Base-by-base conservation (phyloP, 148 eudicot genomes). In the Rhododendron ferrugineum region DNA sequence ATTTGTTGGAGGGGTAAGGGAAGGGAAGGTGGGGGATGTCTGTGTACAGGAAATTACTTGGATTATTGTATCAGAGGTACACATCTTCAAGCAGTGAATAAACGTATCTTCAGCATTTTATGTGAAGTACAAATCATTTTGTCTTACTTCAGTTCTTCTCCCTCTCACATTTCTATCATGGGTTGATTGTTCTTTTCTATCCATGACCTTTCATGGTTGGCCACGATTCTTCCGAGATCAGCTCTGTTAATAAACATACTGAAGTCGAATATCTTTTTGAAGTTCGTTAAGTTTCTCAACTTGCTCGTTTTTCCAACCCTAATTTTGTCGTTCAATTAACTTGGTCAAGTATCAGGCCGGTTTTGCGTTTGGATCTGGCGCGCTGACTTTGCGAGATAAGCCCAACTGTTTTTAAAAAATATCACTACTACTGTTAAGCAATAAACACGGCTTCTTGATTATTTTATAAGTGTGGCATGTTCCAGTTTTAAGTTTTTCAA, bases 11-110 rank as follows among this genome's bases (percentile, higher is more conserved):
- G 16, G 52, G 37, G 32, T 52, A 70, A 47, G 75, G 68, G 72
- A 58, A 58, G 46, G 44, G 80, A 68, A 30, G 84, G 49, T n/a
- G 82, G 78, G 70, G 42, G 78, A 60, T 82, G 77, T 84, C 79
- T 81, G 76, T 89, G 91, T 91, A 91, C 79, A 92, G 92, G 85
- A 81, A 87, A 86, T 66, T 86, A 83, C 77, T 66, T 86, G 86
- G 52, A 85, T 86, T 92, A 32, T 88, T 86, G 88, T 79, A 85
- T 81, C 80, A 80, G 80, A 76, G 77, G 64, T 83, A 79, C 85
- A 85, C 73, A 77, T 85, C 78, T 28, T 50, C 32, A 46, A 37
- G 64, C 85, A 81, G 54, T 73, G 62, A 82, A 86, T 84, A 78
- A 81, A 78, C 62, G 83, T 58, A 78, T 78, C 73, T 60, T 42